phyloP scores from a whole-genome alignment of 2,329 filamentous ascomycete species.

The Fusarium sambucinum region DNA sequence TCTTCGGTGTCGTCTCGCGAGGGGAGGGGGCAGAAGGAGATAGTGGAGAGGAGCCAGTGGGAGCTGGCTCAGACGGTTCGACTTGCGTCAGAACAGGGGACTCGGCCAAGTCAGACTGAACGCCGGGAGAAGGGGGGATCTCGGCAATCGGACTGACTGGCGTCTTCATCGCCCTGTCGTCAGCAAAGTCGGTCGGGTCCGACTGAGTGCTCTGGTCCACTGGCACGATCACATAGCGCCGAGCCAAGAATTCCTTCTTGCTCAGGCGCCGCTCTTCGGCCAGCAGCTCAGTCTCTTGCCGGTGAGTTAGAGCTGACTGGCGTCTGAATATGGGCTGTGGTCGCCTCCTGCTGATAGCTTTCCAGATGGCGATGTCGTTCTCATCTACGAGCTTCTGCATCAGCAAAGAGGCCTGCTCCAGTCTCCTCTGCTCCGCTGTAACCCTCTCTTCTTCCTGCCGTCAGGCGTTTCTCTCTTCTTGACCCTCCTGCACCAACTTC shows the following conservation, averaged over 20 bases:
- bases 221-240: neutral
- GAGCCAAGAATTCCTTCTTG: neutral
- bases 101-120: conserved; percentile 14
- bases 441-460: conserved; percentile 1
- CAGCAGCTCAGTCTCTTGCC: conserved; percentile 1
- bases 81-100: neutral
- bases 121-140: neutral
- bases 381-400: neutral
- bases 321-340: neutral
- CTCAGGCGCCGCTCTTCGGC: neutral
- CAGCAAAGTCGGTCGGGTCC: conserved; percentile 2
- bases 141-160: neutral
- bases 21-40: neutral
- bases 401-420: neutral
- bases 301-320: conserved; percentile 1
- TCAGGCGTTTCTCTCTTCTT: neutral
- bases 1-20: neutral
- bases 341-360: conserved; percentile 3
- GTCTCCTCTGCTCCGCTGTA: neutral
- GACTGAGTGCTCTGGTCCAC: conserved; percentile 18
- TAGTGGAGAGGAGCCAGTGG: neutral
- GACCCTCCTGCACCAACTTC: conserved; percentile 10
- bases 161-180: neutral
- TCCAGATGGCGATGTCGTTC: neutral
- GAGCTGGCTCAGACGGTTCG: neutral